Evolutionary conservation across 805 yeast genomes (phyloP), one percentile per base, ranked within the genome.

Genomic region (Metschnikowia noctiluminum): DNA sequence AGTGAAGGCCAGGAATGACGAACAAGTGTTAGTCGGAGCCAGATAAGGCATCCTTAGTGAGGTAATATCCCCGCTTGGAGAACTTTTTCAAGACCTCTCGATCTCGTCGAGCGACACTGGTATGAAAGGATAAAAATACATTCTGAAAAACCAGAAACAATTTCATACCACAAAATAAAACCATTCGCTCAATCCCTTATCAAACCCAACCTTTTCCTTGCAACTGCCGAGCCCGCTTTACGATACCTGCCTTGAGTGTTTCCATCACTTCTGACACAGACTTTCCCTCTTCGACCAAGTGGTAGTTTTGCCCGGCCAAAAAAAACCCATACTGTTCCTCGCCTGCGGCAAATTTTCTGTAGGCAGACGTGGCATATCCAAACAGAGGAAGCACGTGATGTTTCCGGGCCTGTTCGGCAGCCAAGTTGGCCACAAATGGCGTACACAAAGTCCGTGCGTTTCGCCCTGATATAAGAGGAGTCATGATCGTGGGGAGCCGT

Each of bases 381-480:
- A 67, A 72, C 16, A 64, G 63, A 4, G 77, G 77, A 37, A 69
- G 62, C 2, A 51, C 49, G 10, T 41, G 36, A 11, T 28, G 16
- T 2, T 38, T 35, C 10, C 38, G 27, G 27, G 44, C 48, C 7
- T 48, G 45, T 27, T 38, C 46, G 26, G 34, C 15, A 3, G 57
- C 42, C 36, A 72, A 54, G 6, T 43, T 34, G 13, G 53, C 54
- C 12, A 74, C 60, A 48, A 73, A 74, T 2, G 68, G 64, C 3
- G 78, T 71, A 12, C 47, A 49, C 2, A 74, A 47, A 9, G 74
- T 57, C 48, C 78, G 54, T 0, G 78, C 77, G 9, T 58, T 53
- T 45, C 66, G 63, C 0, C 78, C 79, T 4, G 76, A 69, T 5
- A 74, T 62, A 28, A 65, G 50, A 13, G 59, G 52, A 0, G 70